Conservation (phyloP, 345 rosid species). For the Populus tremula region DNA sequence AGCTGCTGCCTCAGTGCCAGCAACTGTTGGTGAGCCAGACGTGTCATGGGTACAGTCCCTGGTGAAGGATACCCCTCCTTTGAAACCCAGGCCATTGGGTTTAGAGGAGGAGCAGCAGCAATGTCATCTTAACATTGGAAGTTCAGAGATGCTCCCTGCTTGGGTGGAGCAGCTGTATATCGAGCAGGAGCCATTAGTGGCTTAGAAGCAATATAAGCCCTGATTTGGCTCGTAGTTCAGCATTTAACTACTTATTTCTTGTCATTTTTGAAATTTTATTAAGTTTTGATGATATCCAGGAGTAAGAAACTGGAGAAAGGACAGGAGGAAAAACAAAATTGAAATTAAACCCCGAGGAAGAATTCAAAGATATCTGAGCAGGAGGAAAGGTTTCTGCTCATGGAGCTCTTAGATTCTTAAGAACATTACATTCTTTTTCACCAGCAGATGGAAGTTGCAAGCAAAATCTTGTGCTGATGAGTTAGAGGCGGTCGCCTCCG, state of each 20-base stretch:
- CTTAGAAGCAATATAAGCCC: constrained; percentile 36
- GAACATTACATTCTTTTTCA: constrained; percentile 4
- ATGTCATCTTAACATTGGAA: constrained; percentile 33
- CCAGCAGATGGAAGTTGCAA: constrained; percentile 6
- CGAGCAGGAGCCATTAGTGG: constrained; percentile 82
- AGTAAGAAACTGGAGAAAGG: constrained; percentile 7
- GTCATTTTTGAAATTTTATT: constrained; percentile 33
- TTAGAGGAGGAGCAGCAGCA: constrained; percentile 35
- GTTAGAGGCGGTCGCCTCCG: not conserved
- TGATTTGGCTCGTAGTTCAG: constrained; percentile 20
- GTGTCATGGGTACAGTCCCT: constrained; percentile 74
- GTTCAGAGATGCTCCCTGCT: constrained; percentile 44
- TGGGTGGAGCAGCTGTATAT: constrained; percentile 77
- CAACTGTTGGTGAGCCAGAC: constrained; percentile 53
- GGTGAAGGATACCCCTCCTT: constrained; percentile 49
- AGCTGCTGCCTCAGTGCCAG: constrained; percentile 21
- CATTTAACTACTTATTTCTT: constrained; percentile 33
- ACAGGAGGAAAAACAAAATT: constrained; percentile 1
- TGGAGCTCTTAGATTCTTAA: not conserved
- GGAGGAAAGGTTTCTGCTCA: constrained; percentile 28
- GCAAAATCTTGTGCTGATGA: constrained; percentile 6
- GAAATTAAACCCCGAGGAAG: not conserved
- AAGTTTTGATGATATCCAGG: constrained; percentile 18
- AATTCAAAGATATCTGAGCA: constrained; percentile 15
- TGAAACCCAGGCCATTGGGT: constrained; percentile 23